Evolutionary conservation across 23 red algal genomes (phyloP).

Genomic region (Gracilaria domingensis): DNA sequence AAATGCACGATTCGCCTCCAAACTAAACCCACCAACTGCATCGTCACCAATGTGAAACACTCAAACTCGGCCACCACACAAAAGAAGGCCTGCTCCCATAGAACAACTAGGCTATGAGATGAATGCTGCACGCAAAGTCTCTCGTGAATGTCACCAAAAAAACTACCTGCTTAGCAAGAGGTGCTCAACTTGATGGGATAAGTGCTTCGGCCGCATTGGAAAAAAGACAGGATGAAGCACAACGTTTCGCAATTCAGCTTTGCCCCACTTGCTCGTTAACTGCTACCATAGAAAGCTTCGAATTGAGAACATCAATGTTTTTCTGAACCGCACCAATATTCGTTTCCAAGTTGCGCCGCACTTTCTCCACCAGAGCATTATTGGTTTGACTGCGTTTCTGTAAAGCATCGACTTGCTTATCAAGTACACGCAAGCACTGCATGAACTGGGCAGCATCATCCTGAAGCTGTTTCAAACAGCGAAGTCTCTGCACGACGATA

Average conservation of each 20-base stretch:
- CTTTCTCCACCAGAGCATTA: conserved; percentile 33
- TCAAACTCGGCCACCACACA: not conserved
- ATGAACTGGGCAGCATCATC: conserved; percentile 56
- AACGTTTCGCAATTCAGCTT: not conserved
- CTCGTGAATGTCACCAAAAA: not conserved
- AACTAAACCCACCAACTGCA: conserved; percentile 12
- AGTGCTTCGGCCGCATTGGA: not conserved
- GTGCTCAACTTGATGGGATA: not conserved
- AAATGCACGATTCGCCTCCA: conserved; percentile 15
- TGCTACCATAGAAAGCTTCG: conserved; percentile 17
- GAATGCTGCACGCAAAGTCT: not conserved
- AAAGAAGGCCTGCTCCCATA: not conserved
- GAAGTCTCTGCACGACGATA: conserved; percentile 44
- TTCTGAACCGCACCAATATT: conserved; percentile 35
- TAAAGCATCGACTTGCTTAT: conserved; percentile 45
- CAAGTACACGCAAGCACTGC: conserved; percentile 24
- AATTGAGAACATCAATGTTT: conserved; percentile 56
- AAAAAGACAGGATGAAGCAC: not conserved
- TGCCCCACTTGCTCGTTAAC: not conserved
- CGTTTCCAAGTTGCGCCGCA: conserved; percentile 28
- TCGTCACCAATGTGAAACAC: not conserved
- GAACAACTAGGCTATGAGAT: not conserved
- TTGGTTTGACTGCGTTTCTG: conserved; percentile 45
- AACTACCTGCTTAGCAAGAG: not conserved
- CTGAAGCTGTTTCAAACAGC: conserved; percentile 59